Evolutionary conservation across 768 basidiomycete genomes (phyloP), one percentile per base, ranked within the genome.

Genomic region (Auriscalpium vulgare): DNA sequence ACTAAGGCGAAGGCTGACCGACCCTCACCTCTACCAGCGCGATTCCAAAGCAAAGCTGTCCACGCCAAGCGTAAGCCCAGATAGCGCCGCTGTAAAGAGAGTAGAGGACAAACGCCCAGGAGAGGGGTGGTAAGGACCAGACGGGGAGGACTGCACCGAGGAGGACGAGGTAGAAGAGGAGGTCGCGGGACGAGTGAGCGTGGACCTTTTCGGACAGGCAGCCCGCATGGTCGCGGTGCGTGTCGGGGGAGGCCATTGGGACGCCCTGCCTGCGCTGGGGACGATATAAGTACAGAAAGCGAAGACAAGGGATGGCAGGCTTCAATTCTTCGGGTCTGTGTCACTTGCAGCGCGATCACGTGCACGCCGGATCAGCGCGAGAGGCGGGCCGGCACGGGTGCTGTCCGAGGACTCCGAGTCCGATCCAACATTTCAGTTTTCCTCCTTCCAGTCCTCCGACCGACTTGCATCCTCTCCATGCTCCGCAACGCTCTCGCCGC

Each of bases 401-500:
- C 40, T 14, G 5, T 17, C 40, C 17, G 40, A 13, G 3, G 14
- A 6, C 40, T 14, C 40, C 40, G 40, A 13, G 16, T 36, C 17
- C 34, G n/a, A 29, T 38, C 37, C 50, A 34, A 16, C 37, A 7
- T 37, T 21, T 37, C 34, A 17, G 29, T 44, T 53, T 47, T 64
- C 65, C 68, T 73, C 69, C 67, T 71, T 65, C 66, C 67, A 70
- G 59, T 61, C 52, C 59, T 44, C 52, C 52, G 45, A 63, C 66
- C 66, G 66, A 48, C 50, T 61, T 59, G 60, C 63, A 56, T 58
- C 63, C 70, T 68, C 69, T 70, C 60, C 67, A 87, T 88, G 83
- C 72, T 90, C 68, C 84, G 84, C 74, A 83, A 78, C 74, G 79
- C 80, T 62, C 62, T 88, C 65, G 72, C 81, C 58, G 71, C 77